These are phyloP conservation scores for Diaporthe australafricana DNA, from an alignment of 2,329 filamentous ascomycete genomes.

Conservation along the genomic window DNA sequence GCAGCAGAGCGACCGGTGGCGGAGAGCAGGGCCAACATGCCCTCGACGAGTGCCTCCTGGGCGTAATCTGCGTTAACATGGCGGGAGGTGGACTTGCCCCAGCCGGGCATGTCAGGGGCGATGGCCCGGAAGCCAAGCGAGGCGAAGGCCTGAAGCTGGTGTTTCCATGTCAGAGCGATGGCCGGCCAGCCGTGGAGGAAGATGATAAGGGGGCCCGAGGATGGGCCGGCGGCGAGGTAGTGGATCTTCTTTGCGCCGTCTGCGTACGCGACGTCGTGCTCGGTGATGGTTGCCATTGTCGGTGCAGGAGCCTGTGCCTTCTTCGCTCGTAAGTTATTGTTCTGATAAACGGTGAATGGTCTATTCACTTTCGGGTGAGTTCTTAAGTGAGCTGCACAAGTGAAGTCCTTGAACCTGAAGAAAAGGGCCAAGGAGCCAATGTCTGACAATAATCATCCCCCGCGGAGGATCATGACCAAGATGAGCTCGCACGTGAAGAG, in stretches of 20 bases:
- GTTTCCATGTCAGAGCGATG: conserved; percentile 24
- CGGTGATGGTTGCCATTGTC: conserved; percentile 8
- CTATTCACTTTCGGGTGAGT: no score
- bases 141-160: conserved; percentile 15
- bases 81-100: conserved; percentile 3
- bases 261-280: conserved; percentile 18
- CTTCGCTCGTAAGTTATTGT: no score
- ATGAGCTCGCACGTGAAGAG: no score
- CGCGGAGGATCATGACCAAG: no score
- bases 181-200: conserved; percentile 29
- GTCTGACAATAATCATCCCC: no score
- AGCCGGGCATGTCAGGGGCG: conserved; percentile 30
- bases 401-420: no score
- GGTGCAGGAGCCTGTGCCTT: background rate
- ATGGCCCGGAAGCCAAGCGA: conserved; percentile 17
- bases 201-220: conserved; percentile 15
- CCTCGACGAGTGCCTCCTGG: conserved; percentile 17
- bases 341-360: no score
- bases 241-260: conserved; percentile 16
- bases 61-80: conserved; percentile 9
- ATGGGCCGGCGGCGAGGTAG: conserved; percentile 13
- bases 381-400: no score
- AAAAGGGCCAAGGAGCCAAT: no score
- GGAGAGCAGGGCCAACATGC: conserved; percentile 26
- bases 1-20: conserved; percentile 7